Evolutionary conservation across 495 filamentous ascomycete species (phyloP).

Genomic region (Antarctomyces pellizariae): DNA sequence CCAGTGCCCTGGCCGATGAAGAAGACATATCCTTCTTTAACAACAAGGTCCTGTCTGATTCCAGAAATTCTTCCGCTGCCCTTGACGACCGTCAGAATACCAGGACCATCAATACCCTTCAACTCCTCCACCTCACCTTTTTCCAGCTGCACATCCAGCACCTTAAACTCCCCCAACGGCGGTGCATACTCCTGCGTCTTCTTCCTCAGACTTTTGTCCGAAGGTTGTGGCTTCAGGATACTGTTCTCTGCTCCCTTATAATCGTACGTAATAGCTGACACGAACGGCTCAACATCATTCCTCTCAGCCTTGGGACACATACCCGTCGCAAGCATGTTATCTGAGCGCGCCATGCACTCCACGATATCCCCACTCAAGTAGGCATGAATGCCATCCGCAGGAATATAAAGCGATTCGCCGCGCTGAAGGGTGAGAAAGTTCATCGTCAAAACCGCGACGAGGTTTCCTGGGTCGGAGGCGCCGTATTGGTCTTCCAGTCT

Average conservation of each 20-base stretch:
- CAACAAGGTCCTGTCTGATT: conserved; percentile 24
- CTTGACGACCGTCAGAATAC: conserved; percentile 37
- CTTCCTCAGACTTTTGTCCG: conserved; percentile 27
- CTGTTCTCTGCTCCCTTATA: conserved; percentile 32
- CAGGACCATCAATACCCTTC: conserved; percentile 32
- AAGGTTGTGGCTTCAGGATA: conserved; percentile 22
- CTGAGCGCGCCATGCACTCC: conserved; percentile 65
- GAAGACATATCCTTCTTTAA: conserved; percentile 42
- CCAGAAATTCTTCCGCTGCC: conserved; percentile 35
- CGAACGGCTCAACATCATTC: conserved; percentile 38
- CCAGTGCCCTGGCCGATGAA: conserved; percentile 26
- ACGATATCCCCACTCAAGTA: conserved; percentile 61
- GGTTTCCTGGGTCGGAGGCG: conserved; percentile 30
- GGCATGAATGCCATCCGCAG: conserved; percentile 57
- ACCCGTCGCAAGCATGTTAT: conserved; percentile 56
- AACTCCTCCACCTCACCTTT: conserved; percentile 34
- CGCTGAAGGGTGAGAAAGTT: conserved; percentile 44
- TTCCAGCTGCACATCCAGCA: conserved; percentile 34
- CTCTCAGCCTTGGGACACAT: conserved; percentile 45
- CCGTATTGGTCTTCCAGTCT: conserved; percentile 43
- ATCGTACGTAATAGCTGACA: conserved; percentile 32
- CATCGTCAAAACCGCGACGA: conserved; percentile 46
- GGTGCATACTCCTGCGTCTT: conserved; percentile 39
- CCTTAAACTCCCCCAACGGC: conserved; percentile 49
- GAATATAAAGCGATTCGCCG: conserved; percentile 50